Percentiles rank a stretch among this genome's conserved stretches.
phyloP scores from a whole-genome alignment of 2,329 filamentous ascomycete species.

The Sporothrix mexicana region DNA sequence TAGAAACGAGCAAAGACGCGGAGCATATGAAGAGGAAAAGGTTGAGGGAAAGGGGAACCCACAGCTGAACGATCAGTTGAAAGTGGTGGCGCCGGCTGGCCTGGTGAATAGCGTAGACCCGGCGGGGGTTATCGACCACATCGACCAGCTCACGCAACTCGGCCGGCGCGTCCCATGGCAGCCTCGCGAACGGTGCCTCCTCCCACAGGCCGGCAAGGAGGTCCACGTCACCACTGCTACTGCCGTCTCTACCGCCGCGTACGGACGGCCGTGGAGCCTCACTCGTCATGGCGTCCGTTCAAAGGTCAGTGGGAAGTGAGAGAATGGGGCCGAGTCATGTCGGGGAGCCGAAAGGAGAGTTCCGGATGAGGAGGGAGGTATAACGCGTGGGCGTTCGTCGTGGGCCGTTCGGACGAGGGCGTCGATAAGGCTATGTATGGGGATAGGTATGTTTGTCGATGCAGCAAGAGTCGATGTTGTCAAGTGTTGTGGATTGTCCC shows the following conservation, averaged over 20 bases:
- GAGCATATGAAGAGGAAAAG: slow-evolving; percentile 29
- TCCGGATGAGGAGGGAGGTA: not conserved
- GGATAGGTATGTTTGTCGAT: not conserved
- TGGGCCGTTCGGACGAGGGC: not conserved
- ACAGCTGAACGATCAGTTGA: slow-evolving; percentile 72
- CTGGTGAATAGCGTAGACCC: slow-evolving; percentile 65
- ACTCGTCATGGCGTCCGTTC: slow-evolving; percentile 51
- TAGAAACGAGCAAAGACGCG: slow-evolving; percentile 28
- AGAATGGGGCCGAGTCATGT: not conserved
- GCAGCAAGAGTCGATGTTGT: not conserved
- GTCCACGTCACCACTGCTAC: slow-evolving; percentile 48
- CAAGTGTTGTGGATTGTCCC: not conserved
- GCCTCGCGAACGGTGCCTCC: slow-evolving; percentile 62
- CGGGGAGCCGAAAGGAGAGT: not conserved
- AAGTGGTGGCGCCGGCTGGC: slow-evolving; percentile 67
- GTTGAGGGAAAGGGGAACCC: slow-evolving; percentile 41
- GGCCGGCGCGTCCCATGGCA: slow-evolving; percentile 65
- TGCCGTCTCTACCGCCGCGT: not conserved
- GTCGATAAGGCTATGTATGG: no score
- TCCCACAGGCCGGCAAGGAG: slow-evolving; percentile 66
- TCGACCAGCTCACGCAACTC: slow-evolving; percentile 62
- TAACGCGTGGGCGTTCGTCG: not conserved
- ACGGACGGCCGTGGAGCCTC: slow-evolving; percentile 46
- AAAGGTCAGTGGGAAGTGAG: not conserved
- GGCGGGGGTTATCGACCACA: slow-evolving; percentile 65